Percentiles rank a stretch among this genome's conserved stretches.
phyloP scores from a whole-genome alignment of 2,329 filamentous ascomycete species.

The Fusarium camptoceras region DNA sequence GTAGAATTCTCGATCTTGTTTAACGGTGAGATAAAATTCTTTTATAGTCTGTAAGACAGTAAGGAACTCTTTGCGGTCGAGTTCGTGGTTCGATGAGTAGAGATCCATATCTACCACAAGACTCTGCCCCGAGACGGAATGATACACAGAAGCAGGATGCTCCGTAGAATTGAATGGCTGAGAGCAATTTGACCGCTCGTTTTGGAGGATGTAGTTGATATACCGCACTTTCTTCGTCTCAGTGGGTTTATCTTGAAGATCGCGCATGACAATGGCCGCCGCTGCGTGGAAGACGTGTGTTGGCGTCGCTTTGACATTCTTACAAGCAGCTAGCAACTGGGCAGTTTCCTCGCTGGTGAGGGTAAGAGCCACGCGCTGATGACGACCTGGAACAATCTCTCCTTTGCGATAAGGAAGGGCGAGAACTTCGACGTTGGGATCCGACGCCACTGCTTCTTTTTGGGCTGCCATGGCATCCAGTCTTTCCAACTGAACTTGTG shows the following conservation, averaged over 20 bases:
- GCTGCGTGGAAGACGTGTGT: slow-evolving; percentile 52
- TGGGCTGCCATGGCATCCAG: background rate
- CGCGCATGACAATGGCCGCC: slow-evolving; percentile 46
- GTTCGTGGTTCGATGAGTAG: accelerated
- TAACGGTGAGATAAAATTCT: slow-evolving; percentile 47
- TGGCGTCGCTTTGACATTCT: slow-evolving; percentile 38
- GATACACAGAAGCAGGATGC: slow-evolving; percentile 48
- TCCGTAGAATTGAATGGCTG: slow-evolving; percentile 39
- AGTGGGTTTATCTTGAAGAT: slow-evolving; percentile 29
- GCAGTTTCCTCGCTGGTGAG: slow-evolving; percentile 33
- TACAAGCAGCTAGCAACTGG: slow-evolving; percentile 36
- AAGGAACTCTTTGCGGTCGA: slow-evolving; percentile 37
- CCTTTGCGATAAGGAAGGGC: slow-evolving; percentile 41
- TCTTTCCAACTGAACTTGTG: background rate
- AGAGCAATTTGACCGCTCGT: slow-evolving; percentile 45
- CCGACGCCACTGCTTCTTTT: slow-evolving; percentile 6
- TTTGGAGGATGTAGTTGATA: slow-evolving; percentile 50
- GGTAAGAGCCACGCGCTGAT: slow-evolving; percentile 44
- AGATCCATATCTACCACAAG: slow-evolving; percentile 46
- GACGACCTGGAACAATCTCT: slow-evolving; percentile 27
- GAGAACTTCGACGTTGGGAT: background rate
- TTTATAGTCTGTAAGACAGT: slow-evolving; percentile 42
- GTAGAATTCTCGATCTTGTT: slow-evolving; percentile 49
- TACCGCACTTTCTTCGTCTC: slow-evolving; percentile 39
- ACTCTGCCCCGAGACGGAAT: slow-evolving; percentile 47